A percentile compares a stretch with the other conserved stretches of the same genome.
Evolutionary conservation across 345 rosid genomes (phyloP).

Genomic region (Nephelium lappaceum): DNA sequence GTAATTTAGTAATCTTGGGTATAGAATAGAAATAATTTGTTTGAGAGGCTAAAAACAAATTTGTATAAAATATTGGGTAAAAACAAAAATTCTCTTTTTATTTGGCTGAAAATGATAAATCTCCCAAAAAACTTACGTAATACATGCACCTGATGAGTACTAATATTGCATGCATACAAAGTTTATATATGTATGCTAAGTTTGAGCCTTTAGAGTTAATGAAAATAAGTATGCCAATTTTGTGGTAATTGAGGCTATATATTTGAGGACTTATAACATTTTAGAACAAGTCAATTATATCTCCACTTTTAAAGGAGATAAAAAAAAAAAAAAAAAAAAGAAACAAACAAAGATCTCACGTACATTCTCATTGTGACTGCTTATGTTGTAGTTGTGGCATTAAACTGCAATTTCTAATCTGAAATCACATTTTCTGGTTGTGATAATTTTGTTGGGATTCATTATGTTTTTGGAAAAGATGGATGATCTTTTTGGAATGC

Average conservation of each 20-base stretch:
- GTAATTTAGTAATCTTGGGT: too few relatives aligned
- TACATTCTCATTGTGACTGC: background rate
- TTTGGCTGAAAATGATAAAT: too few relatives aligned
- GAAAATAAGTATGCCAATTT: too few relatives aligned
- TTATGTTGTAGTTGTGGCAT: background rate
- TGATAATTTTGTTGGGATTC: background rate
- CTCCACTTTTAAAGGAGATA: constrained; percentile 27
- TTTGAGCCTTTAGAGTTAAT: background rate
- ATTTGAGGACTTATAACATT: background rate
- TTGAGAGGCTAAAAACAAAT: too few relatives aligned
- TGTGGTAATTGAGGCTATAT: background rate
- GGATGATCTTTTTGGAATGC: constrained; percentile 48
- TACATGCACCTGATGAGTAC: too few relatives aligned
- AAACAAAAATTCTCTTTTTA: too few relatives aligned
- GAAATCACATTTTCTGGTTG: background rate
- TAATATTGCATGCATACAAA: too few relatives aligned
- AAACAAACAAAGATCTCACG: background rate
- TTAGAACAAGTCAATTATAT: constrained; percentile 27
- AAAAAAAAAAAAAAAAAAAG: background rate
- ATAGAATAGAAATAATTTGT: too few relatives aligned
- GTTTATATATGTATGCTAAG: too few relatives aligned
- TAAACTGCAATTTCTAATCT: background rate
- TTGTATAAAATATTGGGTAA: too few relatives aligned
- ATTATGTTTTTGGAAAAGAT: constrained; percentile 25
- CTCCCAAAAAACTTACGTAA: too few relatives aligned